These are phyloP conservation scores for Podosphaera fusca DNA, from an alignment of 2,329 filamentous ascomycete genomes.

Conservation along the genomic window DNA sequence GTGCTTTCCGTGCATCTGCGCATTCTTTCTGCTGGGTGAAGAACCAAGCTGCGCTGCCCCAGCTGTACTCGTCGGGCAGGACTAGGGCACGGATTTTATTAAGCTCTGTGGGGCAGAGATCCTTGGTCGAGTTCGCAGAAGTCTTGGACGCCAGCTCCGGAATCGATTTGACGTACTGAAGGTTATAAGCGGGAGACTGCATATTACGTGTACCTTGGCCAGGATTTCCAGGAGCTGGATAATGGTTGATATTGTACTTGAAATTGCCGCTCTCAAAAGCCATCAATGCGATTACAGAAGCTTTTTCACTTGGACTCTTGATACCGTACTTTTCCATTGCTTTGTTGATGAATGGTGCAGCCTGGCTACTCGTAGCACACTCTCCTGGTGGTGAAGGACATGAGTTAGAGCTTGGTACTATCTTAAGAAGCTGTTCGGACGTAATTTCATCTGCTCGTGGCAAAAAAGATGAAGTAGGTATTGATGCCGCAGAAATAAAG, in stretches of 20 bases:
- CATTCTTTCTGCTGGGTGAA: slow-evolving; percentile 27
- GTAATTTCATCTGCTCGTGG: neutral
- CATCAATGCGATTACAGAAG: slow-evolving; percentile 35
- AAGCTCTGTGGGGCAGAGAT: slow-evolving; percentile 17
- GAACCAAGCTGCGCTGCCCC: slow-evolving; percentile 39
- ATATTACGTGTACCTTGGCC: slow-evolving; percentile 44
- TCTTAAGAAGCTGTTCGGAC: slow-evolving; percentile 11
- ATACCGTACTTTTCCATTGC: slow-evolving; percentile 32
- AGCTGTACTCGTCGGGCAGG: slow-evolving; percentile 25
- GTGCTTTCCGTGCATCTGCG: slow-evolving; percentile 18
- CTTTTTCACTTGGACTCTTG: slow-evolving; percentile 27
- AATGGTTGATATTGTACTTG: slow-evolving; percentile 37
- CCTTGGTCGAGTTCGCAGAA: slow-evolving; percentile 11
- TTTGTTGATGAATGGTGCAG: slow-evolving; percentile 25
- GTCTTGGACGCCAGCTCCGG: slow-evolving; percentile 19
- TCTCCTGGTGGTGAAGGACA: slow-evolving; percentile 24
- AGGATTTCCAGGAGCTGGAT: slow-evolving; percentile 21
- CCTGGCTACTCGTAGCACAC: slow-evolving; percentile 28
- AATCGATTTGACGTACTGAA: slow-evolving; percentile 27
- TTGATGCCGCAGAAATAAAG: too few species aligned
- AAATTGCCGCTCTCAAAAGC: slow-evolving; percentile 37
- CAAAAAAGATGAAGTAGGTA: neutral
- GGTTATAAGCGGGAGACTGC: slow-evolving; percentile 32
- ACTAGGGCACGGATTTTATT: slow-evolving; percentile 26
- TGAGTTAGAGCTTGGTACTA: slow-evolving; percentile 24